These are phyloP conservation scores for Inonotus obliquus DNA, from an alignment of 1,284 basidiomycete species.

Conservation along the genomic window DNA sequence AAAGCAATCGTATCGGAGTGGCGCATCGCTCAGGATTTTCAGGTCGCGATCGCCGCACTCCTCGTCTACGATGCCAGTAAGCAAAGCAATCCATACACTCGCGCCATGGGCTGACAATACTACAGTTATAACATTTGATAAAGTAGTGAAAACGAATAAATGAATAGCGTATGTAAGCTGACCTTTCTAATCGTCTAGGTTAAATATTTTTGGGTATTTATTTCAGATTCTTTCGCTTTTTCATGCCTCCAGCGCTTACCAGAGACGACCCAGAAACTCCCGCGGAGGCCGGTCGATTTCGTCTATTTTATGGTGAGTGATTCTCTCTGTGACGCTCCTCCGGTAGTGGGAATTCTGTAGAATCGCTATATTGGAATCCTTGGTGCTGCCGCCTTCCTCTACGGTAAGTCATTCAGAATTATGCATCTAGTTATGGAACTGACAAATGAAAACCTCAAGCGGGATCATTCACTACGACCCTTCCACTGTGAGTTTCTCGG, in stretches of 20 bases:
- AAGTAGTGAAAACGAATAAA: neutral
- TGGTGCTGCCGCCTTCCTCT: neutral
- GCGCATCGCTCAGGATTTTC: neutral
- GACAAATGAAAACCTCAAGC: neutral
- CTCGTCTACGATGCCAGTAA: neutral
- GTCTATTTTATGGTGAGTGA: neutral
- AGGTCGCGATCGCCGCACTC: neutral
- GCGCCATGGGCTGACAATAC: neutral
- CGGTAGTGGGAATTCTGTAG: neutral
- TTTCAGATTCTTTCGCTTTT: neutral
- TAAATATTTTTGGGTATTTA: neutral
- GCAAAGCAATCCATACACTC: neutral
- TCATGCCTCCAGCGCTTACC: neutral
- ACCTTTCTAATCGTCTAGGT: neutral
- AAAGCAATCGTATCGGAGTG: too few relatives aligned
- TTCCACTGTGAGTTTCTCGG: neutral
- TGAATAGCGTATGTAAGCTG: neutral
- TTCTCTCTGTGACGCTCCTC: neutral
- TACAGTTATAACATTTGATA: neutral
- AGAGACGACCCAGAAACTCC: neutral
- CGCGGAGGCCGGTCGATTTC: neutral
- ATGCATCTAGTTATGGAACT: neutral
- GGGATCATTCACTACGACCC: neutral
- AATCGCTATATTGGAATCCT: neutral
- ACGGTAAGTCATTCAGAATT: neutral